These are phyloP conservation scores for Nitzschia sp. DNA, from an alignment of 108 stramenopile genomes.

Conservation along the genomic window DNA sequence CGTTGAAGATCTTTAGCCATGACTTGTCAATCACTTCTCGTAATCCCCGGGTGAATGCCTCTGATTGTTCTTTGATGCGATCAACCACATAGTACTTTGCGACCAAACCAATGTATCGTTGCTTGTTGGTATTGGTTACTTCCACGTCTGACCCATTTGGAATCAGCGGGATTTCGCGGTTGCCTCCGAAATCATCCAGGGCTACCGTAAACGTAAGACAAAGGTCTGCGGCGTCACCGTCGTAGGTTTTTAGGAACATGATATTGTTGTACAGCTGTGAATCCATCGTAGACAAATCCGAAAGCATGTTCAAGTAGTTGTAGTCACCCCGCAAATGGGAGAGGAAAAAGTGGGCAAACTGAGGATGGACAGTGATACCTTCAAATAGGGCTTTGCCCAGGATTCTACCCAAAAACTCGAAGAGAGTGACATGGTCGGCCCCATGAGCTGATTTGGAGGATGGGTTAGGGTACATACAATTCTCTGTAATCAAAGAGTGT, in stretches of 20 bases:
- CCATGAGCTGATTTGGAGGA: slow-evolving; percentile 72
- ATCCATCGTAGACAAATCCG: slow-evolving; percentile 90
- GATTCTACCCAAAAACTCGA: slow-evolving; percentile 91
- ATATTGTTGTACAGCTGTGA: slow-evolving; percentile 90
- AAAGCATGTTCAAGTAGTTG: slow-evolving; percentile 81
- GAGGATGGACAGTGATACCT: slow-evolving; percentile 94
- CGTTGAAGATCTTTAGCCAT: slow-evolving; percentile 92
- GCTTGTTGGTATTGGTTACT: slow-evolving; percentile 85
- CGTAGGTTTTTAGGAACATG: slow-evolving; percentile 93
- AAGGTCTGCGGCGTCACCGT: slow-evolving; percentile 90
- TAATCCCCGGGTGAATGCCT: slow-evolving; percentile 93
- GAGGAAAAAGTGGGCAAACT: slow-evolving; percentile 96
- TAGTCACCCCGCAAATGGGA: slow-evolving; percentile 91
- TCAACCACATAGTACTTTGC: slow-evolving; percentile 96
- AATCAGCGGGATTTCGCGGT: slow-evolving; percentile 76
- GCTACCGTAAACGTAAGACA: slow-evolving; percentile 91
- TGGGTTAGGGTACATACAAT: slow-evolving; percentile 93
- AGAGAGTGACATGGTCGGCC: slow-evolving; percentile 74
- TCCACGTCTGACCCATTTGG: slow-evolving; percentile 84
- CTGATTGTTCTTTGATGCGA: slow-evolving; percentile 82
- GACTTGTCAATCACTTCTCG: slow-evolving; percentile 89
- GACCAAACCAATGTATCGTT: slow-evolving; percentile 73
- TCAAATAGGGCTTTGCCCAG: slow-evolving; percentile 94
- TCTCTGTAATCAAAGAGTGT: slow-evolving; percentile 23
- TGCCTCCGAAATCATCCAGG: slow-evolving; percentile 87